Conservation (phyloP, 345 rosid genomes). For the Syzygium grande region DNA sequence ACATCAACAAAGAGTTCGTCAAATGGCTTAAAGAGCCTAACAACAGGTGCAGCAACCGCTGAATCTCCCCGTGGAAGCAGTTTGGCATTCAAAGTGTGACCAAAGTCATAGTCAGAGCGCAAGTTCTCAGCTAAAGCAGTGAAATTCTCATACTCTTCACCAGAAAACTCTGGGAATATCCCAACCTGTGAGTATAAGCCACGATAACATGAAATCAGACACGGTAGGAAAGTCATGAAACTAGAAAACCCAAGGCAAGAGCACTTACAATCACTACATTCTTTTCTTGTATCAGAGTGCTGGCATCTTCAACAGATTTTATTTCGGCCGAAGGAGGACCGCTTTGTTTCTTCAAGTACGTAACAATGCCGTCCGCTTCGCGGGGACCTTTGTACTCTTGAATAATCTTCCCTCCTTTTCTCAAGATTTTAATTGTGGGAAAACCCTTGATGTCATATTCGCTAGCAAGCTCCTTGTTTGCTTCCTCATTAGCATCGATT, state of each 20-base stretch:
- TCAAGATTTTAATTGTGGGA: constrained; percentile 80
- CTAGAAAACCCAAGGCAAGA: neutral
- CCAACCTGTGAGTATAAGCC: constrained; percentile 55
- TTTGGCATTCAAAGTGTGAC: constrained; percentile 79
- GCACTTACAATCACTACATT: constrained; percentile 63
- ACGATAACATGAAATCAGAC: neutral
- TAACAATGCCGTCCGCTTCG: constrained; percentile 79
- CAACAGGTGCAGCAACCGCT: constrained; percentile 71
- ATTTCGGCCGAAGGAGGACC: constrained; percentile 90
- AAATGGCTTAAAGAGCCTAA: constrained; percentile 95
- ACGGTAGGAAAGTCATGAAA: neutral
- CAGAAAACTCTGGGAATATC: constrained; percentile 82
- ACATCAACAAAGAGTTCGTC: constrained; percentile 77
- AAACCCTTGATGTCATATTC: constrained; percentile 70
- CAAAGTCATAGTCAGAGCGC: constrained; percentile 85
- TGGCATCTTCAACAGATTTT: constrained; percentile 55
- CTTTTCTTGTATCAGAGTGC: constrained; percentile 47
- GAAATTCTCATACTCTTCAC: constrained; percentile 74
- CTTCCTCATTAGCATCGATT: constrained; percentile 78
- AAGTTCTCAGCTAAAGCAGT: constrained; percentile 64
- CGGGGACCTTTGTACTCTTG: constrained; percentile 98
- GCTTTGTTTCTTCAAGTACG: constrained; percentile 75
- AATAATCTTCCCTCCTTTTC: constrained; percentile 67
- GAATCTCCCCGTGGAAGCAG: constrained; percentile 88
- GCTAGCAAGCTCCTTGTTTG: constrained; percentile 49